Base-by-base conservation (phyloP, 768 basidiomycete genomes). In the Daedalea quercina region DNA sequence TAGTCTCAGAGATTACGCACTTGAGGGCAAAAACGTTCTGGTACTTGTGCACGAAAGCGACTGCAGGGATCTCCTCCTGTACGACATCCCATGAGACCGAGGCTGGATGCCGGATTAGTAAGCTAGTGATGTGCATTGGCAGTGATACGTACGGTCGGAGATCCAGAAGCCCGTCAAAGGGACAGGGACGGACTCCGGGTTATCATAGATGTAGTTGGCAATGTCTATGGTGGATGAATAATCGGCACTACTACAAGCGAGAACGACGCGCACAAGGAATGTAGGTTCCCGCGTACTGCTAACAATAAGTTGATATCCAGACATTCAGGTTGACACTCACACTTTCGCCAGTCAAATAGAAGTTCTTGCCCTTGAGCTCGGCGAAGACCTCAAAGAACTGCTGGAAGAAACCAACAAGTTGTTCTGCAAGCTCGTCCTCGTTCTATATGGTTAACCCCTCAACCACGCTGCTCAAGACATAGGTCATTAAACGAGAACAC, bases 311-410 rank as follows among this genome's bases (percentile, higher is more conserved):
- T 44, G 28, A 31, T 31, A 31, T 4, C 28, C 4, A 11, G 47
- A 9, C 25, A 34, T 13, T 31, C 42, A 17, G 51, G n/a, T 3
- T 11, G 43, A n/a, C 22, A 60, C 86, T 64, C 62, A 89, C 87
- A 64, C 87, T 89, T 70, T 89, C 87, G 24, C 87, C 87, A 15
- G 78, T 71, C 3, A 89, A 59, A 62, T 80, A 90, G 3, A 88
- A 69, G 9, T 84, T 86, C 70, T 85, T 87, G 20, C 76, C 75
- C 63, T 87, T 86, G 44, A 90, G 60, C 59, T 90, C 88, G 0
- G 71, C 71, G 69, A 90, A 90, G 3, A 90, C 79, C 23, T 82
- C 74, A 3, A 90, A 72, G 69, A 90, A 90, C 61, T 90, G 88
- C 54, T 82, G 76, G 60, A 90, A 50, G 65, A 90, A 90, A 22